Conservation (phyloP, 345 rosid species). For the Sonneratia alba region DNA sequence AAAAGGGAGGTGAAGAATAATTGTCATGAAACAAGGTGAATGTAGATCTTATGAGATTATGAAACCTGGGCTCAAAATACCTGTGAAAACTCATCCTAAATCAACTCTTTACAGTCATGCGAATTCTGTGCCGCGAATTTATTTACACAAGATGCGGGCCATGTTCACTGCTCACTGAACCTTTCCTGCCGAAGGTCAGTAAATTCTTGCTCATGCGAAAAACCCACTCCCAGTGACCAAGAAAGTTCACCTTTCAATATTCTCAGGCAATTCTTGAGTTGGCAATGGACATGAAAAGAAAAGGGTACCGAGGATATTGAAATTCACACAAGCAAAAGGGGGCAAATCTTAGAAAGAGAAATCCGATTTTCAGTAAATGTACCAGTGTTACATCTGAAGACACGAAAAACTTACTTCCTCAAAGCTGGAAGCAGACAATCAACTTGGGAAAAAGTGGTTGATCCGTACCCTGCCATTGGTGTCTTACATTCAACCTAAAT, state of each 20-base stretch:
- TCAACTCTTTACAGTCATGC: not conserved
- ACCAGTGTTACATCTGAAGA: not conserved
- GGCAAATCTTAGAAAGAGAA: not conserved
- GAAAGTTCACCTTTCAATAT: not conserved
- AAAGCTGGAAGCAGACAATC: not conserved
- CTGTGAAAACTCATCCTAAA: slow-evolving; percentile 3
- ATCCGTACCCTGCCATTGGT: too few relatives aligned
- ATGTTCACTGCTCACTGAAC: not conserved
- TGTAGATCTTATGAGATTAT: not conserved
- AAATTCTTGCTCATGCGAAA: not conserved
- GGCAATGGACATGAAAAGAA: not conserved
- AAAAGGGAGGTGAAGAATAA: not conserved
- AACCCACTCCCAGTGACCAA: not conserved
- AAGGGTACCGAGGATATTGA: not conserved
- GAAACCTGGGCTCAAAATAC: not conserved
- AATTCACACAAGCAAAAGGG: not conserved
- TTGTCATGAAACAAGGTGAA: not conserved
- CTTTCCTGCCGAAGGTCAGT: not conserved
- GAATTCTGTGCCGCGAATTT: not conserved
- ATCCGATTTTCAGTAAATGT: not conserved
- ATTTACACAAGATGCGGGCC: too few relatives aligned
- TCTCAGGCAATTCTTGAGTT: not conserved
- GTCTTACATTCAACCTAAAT: too few relatives aligned
- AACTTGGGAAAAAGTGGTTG: too few relatives aligned
- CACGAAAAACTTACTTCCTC: not conserved